phyloP scores from a whole-genome alignment of 2,329 filamentous ascomycete species.

The Neoascochyta sp. region DNA sequence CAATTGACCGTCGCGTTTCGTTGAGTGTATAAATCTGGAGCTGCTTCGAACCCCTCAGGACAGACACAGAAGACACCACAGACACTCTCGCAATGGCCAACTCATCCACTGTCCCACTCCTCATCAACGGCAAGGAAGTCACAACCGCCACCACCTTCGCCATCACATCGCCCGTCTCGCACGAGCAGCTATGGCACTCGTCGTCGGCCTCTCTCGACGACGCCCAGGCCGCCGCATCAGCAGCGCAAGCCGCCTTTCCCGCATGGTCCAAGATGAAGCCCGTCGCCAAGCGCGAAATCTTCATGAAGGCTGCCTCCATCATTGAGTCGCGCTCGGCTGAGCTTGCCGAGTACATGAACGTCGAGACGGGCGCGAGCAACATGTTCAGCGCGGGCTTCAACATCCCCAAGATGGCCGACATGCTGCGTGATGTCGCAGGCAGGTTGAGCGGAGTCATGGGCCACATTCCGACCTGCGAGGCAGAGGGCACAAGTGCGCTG shows the following conservation, averaged over 20 bases:
- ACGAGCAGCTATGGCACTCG: constrained; percentile 53
- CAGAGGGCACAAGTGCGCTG: constrained; percentile 57
- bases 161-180: constrained; percentile 54
- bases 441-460: constrained; percentile 49
- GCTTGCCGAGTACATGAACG: constrained; percentile 56
- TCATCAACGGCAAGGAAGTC: constrained; percentile 50
- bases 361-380: constrained; percentile 54
- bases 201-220: constrained; percentile 56
- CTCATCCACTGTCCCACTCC: constrained; percentile 43
- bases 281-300: constrained; percentile 61
- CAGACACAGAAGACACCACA: too few species aligned
- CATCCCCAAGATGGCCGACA: constrained; percentile 39
- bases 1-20: too few species aligned
- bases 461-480: constrained; percentile 45
- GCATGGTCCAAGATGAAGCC: constrained; percentile 65
- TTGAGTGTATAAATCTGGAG: too few species aligned
- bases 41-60: too few species aligned
- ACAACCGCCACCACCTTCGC: constrained; percentile 50
- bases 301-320: constrained; percentile 65
- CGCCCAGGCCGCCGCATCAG: constrained; percentile 53
- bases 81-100: too few species aligned
- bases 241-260: constrained; percentile 65
- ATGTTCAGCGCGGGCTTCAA: constrained; percentile 40
- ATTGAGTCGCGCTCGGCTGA: constrained; percentile 59
- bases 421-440: constrained; percentile 53